Evolutionary conservation across 768 basidiomycete species (phyloP), one percentile per base, ranked within the genome.

Genomic region (Scleroderma bovista): DNA sequence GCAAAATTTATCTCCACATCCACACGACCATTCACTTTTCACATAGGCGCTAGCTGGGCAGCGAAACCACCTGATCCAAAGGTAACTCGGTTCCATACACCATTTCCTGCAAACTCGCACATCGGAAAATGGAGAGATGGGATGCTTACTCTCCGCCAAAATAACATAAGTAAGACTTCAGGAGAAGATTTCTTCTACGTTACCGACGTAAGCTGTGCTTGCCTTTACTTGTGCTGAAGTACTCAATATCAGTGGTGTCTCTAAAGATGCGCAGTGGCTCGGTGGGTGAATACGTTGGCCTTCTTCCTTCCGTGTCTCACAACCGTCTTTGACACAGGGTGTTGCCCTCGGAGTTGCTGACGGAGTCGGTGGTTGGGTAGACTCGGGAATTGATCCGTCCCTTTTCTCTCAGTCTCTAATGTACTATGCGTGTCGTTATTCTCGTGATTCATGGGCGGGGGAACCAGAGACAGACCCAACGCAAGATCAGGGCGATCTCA

Each of bases 321-420:
- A 68, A 44, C 65, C 61, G 38, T 55, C 44, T 26, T 32, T 20
- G 41, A 0, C 20, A n/a, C 26, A 90, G 87, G 87, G 88, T 20
- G 64, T 89, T 24, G 79, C 86, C 2, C 74, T 96, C 47, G 92
- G 90, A 33, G 80, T 96, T 5, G 89, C 93, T 34, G 93, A 97
- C 58, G 93, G 93, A 17, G 93, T 96, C 4, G 93, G 93, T 2
- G 93, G 93, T 17, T 97, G 94, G 94, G 77, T 80, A 43, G 80
- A 84, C 33, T 78, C 80, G 23, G 87, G 90, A 15, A 79, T 90
- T 46, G 92, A 96, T 67, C 91, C 91, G 1, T 84, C 91, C 0
- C 71, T 94, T 40, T 97, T 94, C 71, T 84, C 92, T 1, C 93
- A 96, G 69, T 80, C 89, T 0, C 72, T 97, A 45, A 93, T 94